Evolutionary conservation across 2,329 filamentous ascomycete genomes (phyloP).

Genomic region (Zymoseptoria brevis): DNA sequence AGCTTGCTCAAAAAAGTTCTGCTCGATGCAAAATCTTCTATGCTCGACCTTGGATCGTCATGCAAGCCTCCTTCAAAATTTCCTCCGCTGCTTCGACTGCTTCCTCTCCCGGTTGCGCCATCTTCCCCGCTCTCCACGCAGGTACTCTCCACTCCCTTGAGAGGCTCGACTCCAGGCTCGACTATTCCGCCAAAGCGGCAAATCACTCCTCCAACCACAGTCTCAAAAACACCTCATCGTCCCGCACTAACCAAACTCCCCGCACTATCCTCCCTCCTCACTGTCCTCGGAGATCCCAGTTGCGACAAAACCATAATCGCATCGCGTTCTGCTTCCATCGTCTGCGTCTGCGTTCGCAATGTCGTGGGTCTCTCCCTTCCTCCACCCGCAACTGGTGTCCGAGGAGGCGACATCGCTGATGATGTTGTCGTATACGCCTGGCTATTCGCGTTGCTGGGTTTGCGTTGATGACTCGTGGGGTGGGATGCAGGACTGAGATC

Average conservation of each 20-base stretch:
- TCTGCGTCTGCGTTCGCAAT: slow-evolving; percentile 61
- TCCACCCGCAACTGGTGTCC: slow-evolving; percentile 21
- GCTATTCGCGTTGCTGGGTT: not conserved
- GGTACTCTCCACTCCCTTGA: no score
- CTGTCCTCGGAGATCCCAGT: slow-evolving; percentile 49
- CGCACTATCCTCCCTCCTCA: not conserved
- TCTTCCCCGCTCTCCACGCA: no score
- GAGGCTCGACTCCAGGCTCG: no score
- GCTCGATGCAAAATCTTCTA: no score
- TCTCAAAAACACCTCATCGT: not conserved
- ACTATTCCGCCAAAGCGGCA: no score
- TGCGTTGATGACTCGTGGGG: slow-evolving; percentile 3
- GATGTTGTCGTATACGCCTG: not conserved
- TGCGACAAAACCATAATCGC: slow-evolving; percentile 73
- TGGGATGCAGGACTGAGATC: slow-evolving; percentile 19
- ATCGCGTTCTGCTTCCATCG: slow-evolving; percentile 63
- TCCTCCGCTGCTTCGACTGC: no score
- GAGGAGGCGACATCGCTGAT: slow-evolving; percentile 25
- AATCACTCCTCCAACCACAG: not conserved
- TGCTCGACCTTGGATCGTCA: no score
- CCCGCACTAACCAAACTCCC: not conserved
- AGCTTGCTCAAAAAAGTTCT: no score
- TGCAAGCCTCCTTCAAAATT: no score
- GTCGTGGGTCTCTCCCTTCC: slow-evolving; percentile 36
- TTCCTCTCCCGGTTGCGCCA: no score